phyloP scores from a whole-genome alignment of 768 basidiomycete species.

The Kwoniella europaea region DNA sequence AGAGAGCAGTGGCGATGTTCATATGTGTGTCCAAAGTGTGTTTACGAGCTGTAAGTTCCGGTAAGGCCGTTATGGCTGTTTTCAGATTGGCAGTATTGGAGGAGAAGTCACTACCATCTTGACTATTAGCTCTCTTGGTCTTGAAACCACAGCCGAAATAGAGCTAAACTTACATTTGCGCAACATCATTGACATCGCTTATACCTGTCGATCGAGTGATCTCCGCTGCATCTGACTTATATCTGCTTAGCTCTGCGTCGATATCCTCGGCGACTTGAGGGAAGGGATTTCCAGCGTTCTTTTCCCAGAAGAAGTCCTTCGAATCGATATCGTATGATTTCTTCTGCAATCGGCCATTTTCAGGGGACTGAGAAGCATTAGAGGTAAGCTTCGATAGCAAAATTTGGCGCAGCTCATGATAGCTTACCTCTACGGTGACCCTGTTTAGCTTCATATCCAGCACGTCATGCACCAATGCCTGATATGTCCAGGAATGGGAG shows the following conservation, averaged over 20 bases:
- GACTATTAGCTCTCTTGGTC: conserved; percentile 1
- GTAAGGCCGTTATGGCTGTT: conserved; percentile 94
- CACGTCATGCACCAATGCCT: conserved; percentile 96
- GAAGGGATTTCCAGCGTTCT: conserved; percentile 94
- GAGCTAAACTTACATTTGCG: conserved; percentile 74
- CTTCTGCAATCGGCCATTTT: conserved; percentile 67
- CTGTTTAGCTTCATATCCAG: conserved; percentile 96
- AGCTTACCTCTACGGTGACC: conserved; percentile 71
- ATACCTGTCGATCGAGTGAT: conserved; percentile 95
- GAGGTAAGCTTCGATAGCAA: neutral
- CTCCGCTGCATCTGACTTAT: conserved; percentile 93
- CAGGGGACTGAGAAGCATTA: conserved; percentile 59
- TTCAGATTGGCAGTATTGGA: conserved; percentile 93
- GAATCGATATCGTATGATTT: conserved; percentile 91
- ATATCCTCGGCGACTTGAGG: conserved; percentile 99
- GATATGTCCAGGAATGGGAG: conserved; percentile 98
- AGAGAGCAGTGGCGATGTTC: conserved; percentile 94
- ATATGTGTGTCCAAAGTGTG: conserved; percentile 97
- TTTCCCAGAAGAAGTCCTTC: conserved; percentile 99
- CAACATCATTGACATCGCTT: conserved; percentile 91
- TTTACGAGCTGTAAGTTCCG: conserved; percentile 94
- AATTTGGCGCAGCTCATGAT: too few relatives aligned
- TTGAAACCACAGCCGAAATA: neutral
- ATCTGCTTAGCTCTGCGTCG: conserved; percentile 79
- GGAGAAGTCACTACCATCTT: conserved; percentile 73